These are phyloP conservation scores for Vigna mungo DNA, from an alignment of 306 rosid genomes.

Conservation along the genomic window DNA sequence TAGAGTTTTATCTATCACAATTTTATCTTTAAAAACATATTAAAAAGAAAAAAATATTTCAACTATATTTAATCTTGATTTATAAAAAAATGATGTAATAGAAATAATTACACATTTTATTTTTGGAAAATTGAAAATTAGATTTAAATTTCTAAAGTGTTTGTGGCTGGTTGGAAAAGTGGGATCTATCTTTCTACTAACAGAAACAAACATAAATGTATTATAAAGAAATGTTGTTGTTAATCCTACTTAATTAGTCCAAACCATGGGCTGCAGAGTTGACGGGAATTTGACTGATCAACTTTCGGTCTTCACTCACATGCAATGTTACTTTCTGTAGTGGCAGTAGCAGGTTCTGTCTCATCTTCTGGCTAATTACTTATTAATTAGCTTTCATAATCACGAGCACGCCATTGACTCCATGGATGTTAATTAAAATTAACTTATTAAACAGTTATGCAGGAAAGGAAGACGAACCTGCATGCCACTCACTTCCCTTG, in stretches of 20 bases:
- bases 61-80: no score
- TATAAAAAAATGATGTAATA: no score
- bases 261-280: constrained; percentile 40
- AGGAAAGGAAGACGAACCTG: constrained; percentile 21
- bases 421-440: no score
- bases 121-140: no score
- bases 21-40: no score
- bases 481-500: background rate
- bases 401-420: constrained; percentile 14
- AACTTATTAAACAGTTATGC: background rate
- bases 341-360: constrained; percentile 38
- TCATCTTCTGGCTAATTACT: background rate
- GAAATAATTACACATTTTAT: no score
- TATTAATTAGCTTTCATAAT: constrained; percentile 6
- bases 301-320: constrained; percentile 43
- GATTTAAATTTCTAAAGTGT: no score
- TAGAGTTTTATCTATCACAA: no score
- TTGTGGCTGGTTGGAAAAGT: no score
- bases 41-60: no score
- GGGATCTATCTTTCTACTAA: background rate
- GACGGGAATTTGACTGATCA: constrained; percentile 42
- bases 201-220: background rate
- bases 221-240: constrained; percentile 15
- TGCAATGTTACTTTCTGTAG: constrained; percentile 44
- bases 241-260: background rate